A percentile compares a stretch with the other conserved stretches of the same genome.
Evolutionary conservation across 352 stramenopile species (phyloP).

Genomic region (Blastocystis sp.): DNA sequence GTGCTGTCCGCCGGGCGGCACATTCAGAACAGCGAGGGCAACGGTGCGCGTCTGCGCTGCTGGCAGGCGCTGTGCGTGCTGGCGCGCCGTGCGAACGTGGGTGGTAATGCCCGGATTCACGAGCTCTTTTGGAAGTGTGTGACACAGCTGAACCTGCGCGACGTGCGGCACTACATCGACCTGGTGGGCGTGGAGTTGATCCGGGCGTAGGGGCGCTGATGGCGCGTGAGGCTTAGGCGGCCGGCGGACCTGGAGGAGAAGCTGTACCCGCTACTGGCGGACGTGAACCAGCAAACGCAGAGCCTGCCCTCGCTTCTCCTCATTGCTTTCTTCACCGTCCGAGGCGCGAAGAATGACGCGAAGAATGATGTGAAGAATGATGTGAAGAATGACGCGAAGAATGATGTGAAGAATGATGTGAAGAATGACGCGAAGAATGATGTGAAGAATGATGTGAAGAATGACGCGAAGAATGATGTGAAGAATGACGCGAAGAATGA

Average conservation of each 20-base stretch:
- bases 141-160: not conserved
- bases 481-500: no score
- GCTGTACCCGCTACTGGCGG: not conserved
- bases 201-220: not conserved
- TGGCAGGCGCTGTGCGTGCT: constrained; percentile 50
- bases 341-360: no score
- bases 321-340: not conserved
- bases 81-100: not conserved
- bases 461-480: no score
- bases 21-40: constrained; percentile 64
- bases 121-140: not conserved
- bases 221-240: not conserved
- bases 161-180: constrained; percentile 49
- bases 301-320: not conserved
- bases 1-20: not conserved
- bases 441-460: no score
- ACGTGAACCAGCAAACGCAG: constrained; percentile 18
- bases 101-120: not conserved
- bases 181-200: constrained; percentile 12
- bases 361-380: no score
- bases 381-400: no score
- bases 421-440: no score
- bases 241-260: not conserved
- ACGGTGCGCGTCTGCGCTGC: constrained; percentile 25
- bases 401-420: no score